Base-by-base conservation (phyloP, 768 basidiomycete species). In the Amanita pallidorosea region DNA sequence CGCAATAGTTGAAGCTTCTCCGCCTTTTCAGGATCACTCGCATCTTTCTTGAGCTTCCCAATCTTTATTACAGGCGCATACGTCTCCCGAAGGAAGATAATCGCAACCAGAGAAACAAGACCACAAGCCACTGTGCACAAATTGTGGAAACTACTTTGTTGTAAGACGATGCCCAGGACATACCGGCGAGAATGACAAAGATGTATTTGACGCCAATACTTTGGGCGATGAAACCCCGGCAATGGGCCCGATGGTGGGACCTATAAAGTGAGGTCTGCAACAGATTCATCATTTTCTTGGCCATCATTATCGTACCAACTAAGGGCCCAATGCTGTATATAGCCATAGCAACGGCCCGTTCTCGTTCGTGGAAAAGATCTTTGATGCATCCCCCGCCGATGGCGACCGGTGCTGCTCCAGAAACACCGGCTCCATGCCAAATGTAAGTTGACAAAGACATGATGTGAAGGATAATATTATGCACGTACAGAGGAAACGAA, bases 51-150 rank as follows among this genome's bases (percentile, higher is more conserved):
- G 3, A 70, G 71, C n/a, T 65, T 66, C 22, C 74, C 71, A 22
- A 71, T 57, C 12, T 80, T 78, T 36, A 89, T 73, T 35, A 86
- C 68, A 1, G 88, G 88, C 0, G 73, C 81, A 58, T 88, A 91
- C 0, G 88, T 88, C 63, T 90, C 88, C 25, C 67, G 69, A 15
- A 86, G 65, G 34, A 85, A 60, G 9, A 83, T 79, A 20, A 86
- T 72, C 4, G 76, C 83, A 4, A 81, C 44, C 0, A 68, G 33
- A 5, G 75, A 62, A 5, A 72, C 66, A 20, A 74, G 29, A 20
- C 65, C 76, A 48, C 71, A 74, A 15, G 77, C 41, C 37, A 57
- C 74, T 71, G 38, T 25, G 23, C 31, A 12, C 31, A 51, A 18
- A 3, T 33, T 33, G 12, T 29, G 4, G 7, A 33, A 52, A 45